Percentiles rank a stretch among this genome's conserved stretches.
These are phyloP conservation scores for Nematodospora valgi DNA, from an alignment of 805 yeast species.

Conservation along the genomic window DNA sequence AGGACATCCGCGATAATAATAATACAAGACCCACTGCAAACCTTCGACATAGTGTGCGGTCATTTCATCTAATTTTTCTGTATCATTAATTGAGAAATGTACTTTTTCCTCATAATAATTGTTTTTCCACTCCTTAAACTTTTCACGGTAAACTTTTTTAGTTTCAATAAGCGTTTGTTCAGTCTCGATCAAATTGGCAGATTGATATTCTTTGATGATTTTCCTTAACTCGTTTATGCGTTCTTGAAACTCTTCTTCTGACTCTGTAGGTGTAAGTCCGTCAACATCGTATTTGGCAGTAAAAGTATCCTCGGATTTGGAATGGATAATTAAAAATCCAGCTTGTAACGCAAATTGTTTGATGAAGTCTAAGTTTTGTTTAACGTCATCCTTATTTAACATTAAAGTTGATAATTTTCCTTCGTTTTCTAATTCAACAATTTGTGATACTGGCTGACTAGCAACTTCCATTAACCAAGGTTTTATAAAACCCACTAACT, in stretches of 20 bases:
- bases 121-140: constrained; percentile 81
- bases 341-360: constrained; percentile 63
- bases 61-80: constrained; percentile 55
- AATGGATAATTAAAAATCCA: constrained; percentile 65
- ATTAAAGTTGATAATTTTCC: constrained; percentile 24
- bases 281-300: constrained; percentile 66
- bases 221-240: constrained; percentile 51
- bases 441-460: constrained; percentile 28
- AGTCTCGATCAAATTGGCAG: constrained; percentile 60
- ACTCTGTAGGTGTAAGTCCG: constrained; percentile 66
- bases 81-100: constrained; percentile 60
- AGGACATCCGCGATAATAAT: constrained; percentile 85
- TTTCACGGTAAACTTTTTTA: constrained; percentile 64
- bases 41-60: constrained; percentile 89
- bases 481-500: constrained; percentile 55
- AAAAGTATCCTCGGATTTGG: constrained; percentile 52
- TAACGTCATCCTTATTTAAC: constrained; percentile 47
- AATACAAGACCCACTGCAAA: constrained; percentile 91
- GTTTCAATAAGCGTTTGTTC: constrained; percentile 45
- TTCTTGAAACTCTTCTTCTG: constrained; percentile 59
- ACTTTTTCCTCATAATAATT: constrained; percentile 82
- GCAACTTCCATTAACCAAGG: constrained; percentile 46
- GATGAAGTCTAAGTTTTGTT: constrained; percentile 56
- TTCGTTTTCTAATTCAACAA: constrained; percentile 28
- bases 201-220: constrained; percentile 60